These are phyloP conservation scores for Leucosporidium yakuticum DNA, from an alignment of 768 basidiomycete genomes.

Conservation along the genomic window DNA sequence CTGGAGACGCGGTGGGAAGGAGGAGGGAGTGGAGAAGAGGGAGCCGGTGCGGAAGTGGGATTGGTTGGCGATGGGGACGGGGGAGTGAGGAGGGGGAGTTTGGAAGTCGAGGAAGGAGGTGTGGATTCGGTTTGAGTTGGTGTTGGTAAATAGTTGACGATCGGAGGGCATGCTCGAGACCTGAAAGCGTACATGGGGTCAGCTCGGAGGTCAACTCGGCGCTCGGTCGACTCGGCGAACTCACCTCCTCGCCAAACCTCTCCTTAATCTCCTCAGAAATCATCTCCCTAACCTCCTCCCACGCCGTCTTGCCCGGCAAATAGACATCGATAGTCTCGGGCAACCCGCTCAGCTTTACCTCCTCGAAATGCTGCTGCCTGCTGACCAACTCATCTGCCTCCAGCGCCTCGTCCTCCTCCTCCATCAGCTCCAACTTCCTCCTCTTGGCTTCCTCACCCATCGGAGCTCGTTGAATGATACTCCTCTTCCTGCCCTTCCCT, in stretches of 20 bases:
- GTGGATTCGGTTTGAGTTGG: neutral
- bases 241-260: no score
- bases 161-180: neutral
- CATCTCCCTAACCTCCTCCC: conserved; percentile 13
- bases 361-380: neutral
- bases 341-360: conserved; percentile 8
- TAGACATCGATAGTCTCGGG: conserved; percentile 19
- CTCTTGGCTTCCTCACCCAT: neutral
- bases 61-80: neutral
- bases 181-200: neutral
- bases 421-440: neutral
- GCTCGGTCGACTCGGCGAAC: no score
- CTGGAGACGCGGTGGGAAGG: conserved; percentile 15
- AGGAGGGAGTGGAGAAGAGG: conserved; percentile 5
- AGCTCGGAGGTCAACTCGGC: no score
- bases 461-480: neutral
- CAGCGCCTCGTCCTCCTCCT: neutral
- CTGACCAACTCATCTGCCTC: conserved; percentile 15
- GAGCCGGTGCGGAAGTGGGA: conserved; percentile 19
- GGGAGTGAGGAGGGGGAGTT: neutral
- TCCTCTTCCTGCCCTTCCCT: neutral
- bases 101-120: conserved; percentile 4
- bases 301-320: conserved; percentile 14
- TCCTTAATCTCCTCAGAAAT: neutral
- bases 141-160: neutral